Conservation (phyloP, 768 basidiomycete species). For the Tylopilus sp. region DNA sequence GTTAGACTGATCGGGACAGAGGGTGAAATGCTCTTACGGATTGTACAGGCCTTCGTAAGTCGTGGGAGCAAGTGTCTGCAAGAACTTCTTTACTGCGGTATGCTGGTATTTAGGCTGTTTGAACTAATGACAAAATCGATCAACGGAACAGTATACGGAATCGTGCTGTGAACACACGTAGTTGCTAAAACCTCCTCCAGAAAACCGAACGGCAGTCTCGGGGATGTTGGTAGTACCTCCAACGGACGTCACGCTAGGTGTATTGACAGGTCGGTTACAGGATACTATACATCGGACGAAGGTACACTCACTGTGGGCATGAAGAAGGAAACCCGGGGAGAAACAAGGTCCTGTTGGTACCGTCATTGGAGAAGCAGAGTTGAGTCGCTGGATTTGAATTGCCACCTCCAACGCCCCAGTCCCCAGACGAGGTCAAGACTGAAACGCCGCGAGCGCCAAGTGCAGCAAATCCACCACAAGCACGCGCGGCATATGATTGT, state of each 20-base stretch:
- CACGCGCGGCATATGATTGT: conserved; percentile 50
- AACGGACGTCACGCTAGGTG: conserved; percentile 61
- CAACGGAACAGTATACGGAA: not conserved
- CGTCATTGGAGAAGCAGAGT: conserved; percentile 57
- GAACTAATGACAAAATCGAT: conserved; percentile 37
- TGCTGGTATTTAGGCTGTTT: conserved; percentile 53
- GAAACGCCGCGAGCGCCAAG: conserved; percentile 68
- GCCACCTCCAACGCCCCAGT: conserved; percentile 66
- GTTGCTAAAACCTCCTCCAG: conserved; percentile 73
- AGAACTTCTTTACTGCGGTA: conserved; percentile 40
- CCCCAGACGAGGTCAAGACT: conserved; percentile 63
- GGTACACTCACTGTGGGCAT: conserved; percentile 47
- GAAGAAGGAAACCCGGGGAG: conserved; percentile 58
- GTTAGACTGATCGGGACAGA: not conserved
- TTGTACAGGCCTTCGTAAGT: conserved; percentile 62
- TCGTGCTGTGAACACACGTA: conserved; percentile 38
- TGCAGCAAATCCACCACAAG: conserved; percentile 60
- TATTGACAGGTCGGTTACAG: not conserved
- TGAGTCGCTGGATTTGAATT: conserved; percentile 50
- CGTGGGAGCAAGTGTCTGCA: conserved; percentile 42
- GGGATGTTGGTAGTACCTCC: conserved; percentile 62
- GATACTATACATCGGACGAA: not conserved
- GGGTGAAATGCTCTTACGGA: conserved; percentile 34
- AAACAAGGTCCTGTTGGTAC: conserved; percentile 51
- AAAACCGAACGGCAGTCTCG: conserved; percentile 58